phyloP scores from a whole-genome alignment of 805 yeast genomes.

The Dipodascus albidus region DNA sequence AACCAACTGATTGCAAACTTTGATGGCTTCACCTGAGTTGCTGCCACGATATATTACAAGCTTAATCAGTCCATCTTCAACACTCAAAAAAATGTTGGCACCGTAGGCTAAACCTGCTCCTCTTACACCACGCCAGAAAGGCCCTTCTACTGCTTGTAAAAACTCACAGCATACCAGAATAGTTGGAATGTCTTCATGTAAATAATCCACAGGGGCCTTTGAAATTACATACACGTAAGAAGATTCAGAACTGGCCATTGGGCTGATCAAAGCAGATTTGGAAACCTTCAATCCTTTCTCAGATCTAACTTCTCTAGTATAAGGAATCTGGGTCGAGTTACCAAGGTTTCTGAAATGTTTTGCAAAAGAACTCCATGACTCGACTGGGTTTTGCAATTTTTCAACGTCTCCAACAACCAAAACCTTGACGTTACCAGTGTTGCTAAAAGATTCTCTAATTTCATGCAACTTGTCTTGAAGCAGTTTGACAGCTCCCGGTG shows the following conservation, averaged over 20 bases:
- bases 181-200: constrained; percentile 52
- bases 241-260: constrained; percentile 79
- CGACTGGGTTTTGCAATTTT: constrained; percentile 42
- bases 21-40: constrained; percentile 35
- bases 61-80: constrained; percentile 56
- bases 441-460: constrained; percentile 42
- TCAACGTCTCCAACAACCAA: constrained; percentile 60
- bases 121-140: constrained; percentile 91
- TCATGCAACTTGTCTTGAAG: constrained; percentile 32
- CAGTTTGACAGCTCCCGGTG: constrained; percentile 33
- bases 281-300: constrained; percentile 42
- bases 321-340: constrained; percentile 21
- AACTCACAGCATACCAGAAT: constrained; percentile 64
- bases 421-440: constrained; percentile 49
- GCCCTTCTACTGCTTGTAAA: constrained; percentile 85
- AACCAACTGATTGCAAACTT: constrained; percentile 55
- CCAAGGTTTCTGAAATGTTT: constrained; percentile 1
- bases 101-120: constrained; percentile 95
- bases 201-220: constrained; percentile 43
- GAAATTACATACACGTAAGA: constrained; percentile 54
- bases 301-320: constrained; percentile 42
- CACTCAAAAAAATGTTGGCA: constrained; percentile 45
- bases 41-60: constrained; percentile 58
- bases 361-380: constrained; percentile 42
- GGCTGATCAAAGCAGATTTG: constrained; percentile 46